phyloP scores from a whole-genome alignment of 2,329 filamentous ascomycete species.

The Microcyclospora tardicrescens region DNA sequence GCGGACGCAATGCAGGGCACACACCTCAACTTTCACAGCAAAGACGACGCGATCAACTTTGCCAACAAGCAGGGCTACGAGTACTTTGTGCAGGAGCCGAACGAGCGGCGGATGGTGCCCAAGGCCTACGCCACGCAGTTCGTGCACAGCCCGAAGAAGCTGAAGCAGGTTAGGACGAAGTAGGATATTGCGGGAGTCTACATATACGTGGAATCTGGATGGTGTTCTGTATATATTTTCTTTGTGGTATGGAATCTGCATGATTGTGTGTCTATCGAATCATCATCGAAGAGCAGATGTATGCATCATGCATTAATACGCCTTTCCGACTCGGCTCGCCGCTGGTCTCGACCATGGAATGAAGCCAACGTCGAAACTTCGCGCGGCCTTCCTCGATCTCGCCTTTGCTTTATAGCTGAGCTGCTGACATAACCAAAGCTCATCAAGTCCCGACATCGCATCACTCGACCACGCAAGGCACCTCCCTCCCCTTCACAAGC shows the following conservation, averaged over 20 bases:
- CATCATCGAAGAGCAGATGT: too few species aligned
- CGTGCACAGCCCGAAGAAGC: conserved; percentile 66
- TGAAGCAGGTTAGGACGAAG: conserved; percentile 72
- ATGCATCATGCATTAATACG: too few species aligned
- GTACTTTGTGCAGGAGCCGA: conserved; percentile 96
- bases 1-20: conserved; percentile 93
- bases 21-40: conserved; percentile 75
- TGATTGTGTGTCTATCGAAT: too few species aligned
- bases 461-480: too few species aligned
- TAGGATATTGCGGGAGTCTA: conserved; percentile 36
- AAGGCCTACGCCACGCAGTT: conserved; percentile 99
- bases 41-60: conserved; percentile 89
- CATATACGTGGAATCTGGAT: conserved; percentile 5
- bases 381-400: too few species aligned
- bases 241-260: background rate
- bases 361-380: too few species aligned
- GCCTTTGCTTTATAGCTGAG: too few species aligned
- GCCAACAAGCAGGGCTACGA: conserved; percentile 99
- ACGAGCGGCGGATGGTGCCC: conserved; percentile 68
- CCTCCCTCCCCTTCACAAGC: too few species aligned
- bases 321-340: too few species aligned
- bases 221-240: conserved; percentile 10
- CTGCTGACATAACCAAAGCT: too few species aligned
- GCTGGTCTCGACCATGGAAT: too few species aligned
- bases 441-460: too few species aligned